These are phyloP conservation scores for Pseudogymnoascus sp. DNA, from an alignment of 2,329 filamentous ascomycete species.

Conservation along the genomic window DNA sequence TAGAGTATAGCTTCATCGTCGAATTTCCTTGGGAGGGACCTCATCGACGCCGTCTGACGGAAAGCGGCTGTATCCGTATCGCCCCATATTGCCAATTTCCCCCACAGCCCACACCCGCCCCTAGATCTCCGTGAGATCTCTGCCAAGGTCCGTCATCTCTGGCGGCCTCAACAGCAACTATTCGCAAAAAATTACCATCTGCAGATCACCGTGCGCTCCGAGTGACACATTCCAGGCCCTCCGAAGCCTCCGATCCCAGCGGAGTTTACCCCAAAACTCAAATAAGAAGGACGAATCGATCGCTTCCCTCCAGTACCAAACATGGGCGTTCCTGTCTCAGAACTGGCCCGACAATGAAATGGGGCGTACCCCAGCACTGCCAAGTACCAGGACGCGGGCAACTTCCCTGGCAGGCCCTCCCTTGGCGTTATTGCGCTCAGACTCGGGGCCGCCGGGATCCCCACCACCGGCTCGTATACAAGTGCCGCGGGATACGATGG, in stretches of 20 bases:
- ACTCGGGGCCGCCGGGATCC: background rate
- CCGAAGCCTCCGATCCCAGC: background rate
- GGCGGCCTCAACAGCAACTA: background rate
- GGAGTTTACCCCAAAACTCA: background rate
- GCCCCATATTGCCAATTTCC: background rate
- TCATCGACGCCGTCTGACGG: background rate
- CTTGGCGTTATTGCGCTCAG: background rate
- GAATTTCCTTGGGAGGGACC: background rate
- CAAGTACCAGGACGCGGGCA: background rate
- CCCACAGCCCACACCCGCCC: background rate
- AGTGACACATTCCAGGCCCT: background rate
- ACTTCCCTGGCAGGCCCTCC: background rate
- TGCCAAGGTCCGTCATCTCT: background rate
- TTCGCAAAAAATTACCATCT: background rate
- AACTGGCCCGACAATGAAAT: conserved; percentile 1
- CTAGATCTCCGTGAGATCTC: background rate
- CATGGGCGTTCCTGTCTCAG: background rate
- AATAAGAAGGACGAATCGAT: background rate
- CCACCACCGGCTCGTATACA: background rate
- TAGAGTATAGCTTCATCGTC: background rate
- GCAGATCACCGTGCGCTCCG: background rate
- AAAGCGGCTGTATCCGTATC: background rate
- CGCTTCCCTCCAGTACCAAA: background rate
- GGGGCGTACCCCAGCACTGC: background rate
- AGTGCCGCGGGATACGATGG: background rate